Conservation (phyloP, 1,284 basidiomycete genomes). For the Quambalaria eucalypti region DNA sequence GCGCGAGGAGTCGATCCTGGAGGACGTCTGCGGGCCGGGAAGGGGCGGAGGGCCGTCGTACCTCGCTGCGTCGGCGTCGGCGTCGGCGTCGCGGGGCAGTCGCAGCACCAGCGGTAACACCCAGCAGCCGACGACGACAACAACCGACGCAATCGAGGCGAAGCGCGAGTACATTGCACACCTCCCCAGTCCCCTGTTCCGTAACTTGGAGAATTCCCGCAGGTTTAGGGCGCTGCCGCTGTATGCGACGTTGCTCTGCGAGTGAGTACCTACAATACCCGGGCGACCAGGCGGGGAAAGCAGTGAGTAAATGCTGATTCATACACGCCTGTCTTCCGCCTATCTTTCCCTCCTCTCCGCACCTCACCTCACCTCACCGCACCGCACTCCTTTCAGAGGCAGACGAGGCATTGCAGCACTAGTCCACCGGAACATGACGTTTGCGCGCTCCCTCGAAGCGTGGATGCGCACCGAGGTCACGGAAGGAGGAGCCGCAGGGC, state of each 20-base stretch:
- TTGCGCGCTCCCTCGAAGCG: slow-evolving; percentile 47
- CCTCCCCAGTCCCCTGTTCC: slow-evolving; percentile 7
- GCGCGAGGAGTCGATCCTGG: slow-evolving; percentile 20
- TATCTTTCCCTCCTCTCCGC: not conserved
- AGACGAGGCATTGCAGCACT: slow-evolving; percentile 50
- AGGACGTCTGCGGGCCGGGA: slow-evolving; percentile 48
- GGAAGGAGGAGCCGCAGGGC: slow-evolving; percentile 5
- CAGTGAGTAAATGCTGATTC: too few relatives aligned
- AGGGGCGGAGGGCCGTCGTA: slow-evolving; percentile 48
- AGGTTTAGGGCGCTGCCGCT: slow-evolving; percentile 53
- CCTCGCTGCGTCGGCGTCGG: slow-evolving; percentile 28
- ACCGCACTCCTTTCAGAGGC: slow-evolving; percentile 31
- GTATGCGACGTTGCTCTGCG: slow-evolving; percentile 50
- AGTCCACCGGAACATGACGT: slow-evolving; percentile 49
- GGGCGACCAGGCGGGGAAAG: too few relatives aligned
- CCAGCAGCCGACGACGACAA: not conserved
- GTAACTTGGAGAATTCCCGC: slow-evolving; percentile 50
- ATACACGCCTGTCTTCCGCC: not conserved
- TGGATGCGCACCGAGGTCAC: slow-evolving; percentile 41
- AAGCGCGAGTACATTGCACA: not conserved
- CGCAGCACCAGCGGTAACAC: too few relatives aligned
- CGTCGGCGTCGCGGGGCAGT: too few relatives aligned
- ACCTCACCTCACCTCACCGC: not conserved
- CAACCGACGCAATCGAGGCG: not conserved
- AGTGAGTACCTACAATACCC: slow-evolving; percentile 9